Evolutionary conservation across 345 rosid genomes (phyloP).

Genomic region (Ceriops tagal): DNA sequence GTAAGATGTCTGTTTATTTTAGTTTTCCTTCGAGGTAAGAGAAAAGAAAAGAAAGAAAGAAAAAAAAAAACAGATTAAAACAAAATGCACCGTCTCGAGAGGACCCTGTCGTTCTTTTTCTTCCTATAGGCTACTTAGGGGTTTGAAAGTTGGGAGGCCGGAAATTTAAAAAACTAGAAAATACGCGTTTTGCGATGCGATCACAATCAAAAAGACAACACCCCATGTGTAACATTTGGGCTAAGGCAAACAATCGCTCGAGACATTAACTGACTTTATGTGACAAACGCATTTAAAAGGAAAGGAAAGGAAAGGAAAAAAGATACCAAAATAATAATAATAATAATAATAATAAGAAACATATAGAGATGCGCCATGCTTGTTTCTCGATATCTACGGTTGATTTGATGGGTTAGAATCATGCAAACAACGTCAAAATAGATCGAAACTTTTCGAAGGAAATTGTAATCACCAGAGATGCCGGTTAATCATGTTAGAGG

Average conservation of each 20-base stretch:
- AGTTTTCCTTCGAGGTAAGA: conserved; percentile 18
- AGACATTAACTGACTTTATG: conserved; percentile 13
- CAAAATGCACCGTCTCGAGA: conserved; percentile 16
- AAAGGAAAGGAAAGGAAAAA: conserved; percentile 4
- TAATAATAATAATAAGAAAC: too few relatives aligned
- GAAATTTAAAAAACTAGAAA: not conserved
- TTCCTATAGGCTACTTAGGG: conserved; percentile 26
- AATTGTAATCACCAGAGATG: too few relatives aligned
- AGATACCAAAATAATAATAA: too few relatives aligned
- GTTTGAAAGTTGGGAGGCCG: conserved; percentile 23
- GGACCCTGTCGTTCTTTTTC: conserved; percentile 5
- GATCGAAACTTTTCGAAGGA: too few relatives aligned
- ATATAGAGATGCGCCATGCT: too few relatives aligned
- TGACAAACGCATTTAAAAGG: conserved; percentile 20
- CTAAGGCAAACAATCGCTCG: not conserved
- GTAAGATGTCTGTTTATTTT: conserved; percentile 67
- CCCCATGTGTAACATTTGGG: not conserved
- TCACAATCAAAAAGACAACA: conserved; percentile 9
- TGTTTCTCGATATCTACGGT: too few relatives aligned
- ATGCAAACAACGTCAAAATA: too few relatives aligned
- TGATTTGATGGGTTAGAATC: too few relatives aligned
- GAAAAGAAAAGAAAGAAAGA: conserved; percentile 5
- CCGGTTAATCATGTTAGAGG: too few relatives aligned
- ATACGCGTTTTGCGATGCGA: too few relatives aligned
- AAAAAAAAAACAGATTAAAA: conserved; percentile 13